These are phyloP conservation scores for Chiua virens DNA, from an alignment of 768 basidiomycete species.

Conservation along the genomic window DNA sequence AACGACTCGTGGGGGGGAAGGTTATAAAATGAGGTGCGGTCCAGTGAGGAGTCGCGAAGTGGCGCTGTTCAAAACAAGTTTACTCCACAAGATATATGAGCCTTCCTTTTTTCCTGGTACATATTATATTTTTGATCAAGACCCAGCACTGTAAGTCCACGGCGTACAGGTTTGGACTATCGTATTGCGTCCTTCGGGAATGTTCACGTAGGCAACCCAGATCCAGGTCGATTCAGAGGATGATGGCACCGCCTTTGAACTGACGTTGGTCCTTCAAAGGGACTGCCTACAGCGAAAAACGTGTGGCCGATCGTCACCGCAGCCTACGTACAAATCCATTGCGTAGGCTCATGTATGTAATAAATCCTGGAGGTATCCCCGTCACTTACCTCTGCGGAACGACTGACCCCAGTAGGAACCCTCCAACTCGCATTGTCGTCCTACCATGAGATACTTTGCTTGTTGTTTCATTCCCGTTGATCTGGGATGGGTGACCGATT, in stretches of 20 bases:
- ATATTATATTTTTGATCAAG: too few species aligned
- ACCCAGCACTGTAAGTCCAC: background rate
- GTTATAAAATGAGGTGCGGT: too few species aligned
- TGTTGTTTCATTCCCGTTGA: slow-evolving; percentile 24
- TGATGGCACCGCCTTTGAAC: slow-evolving; percentile 10
- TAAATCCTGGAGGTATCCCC: slow-evolving; percentile 1
- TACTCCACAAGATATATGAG: slow-evolving; percentile 13
- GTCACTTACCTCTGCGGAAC: slow-evolving; percentile 1
- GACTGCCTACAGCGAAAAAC: slow-evolving; percentile 14
- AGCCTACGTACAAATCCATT: slow-evolving; percentile 23
- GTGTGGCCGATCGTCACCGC: slow-evolving; percentile 27
- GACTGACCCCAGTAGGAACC: slow-evolving; percentile 7
- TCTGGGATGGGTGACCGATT: slow-evolving; percentile 2
- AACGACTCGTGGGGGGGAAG: too few species aligned
- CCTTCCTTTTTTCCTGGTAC: background rate
- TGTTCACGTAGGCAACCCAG: slow-evolving; percentile 5
- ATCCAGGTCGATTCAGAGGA: slow-evolving; percentile 11
- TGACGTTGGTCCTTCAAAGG: slow-evolving; percentile 19
- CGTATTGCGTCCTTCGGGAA: background rate
- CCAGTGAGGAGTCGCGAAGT: too few species aligned
- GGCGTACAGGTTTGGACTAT: too few species aligned
- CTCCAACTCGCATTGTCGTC: slow-evolving; percentile 2
- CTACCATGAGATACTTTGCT: background rate
- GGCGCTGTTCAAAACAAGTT: background rate
- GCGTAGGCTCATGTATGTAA: slow-evolving; percentile 22